Base-by-base conservation (phyloP, 306 rosid genomes). In the Adenanthera pavonina region DNA sequence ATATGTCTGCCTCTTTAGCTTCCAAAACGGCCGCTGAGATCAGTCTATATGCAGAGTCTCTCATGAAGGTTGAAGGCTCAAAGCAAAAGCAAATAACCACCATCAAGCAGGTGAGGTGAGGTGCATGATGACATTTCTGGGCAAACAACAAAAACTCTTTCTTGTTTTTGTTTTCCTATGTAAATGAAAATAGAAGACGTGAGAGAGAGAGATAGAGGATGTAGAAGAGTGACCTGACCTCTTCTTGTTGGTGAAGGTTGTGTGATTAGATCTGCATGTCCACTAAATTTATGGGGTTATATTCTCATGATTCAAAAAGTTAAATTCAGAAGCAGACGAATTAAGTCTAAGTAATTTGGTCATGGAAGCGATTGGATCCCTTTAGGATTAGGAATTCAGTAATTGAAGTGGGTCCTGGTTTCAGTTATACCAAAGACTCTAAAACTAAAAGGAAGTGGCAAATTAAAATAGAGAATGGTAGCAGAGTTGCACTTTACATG, bases 401-500 rank as follows among this genome's bases (percentile, higher is more conserved):
- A 34, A 10, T 30, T 34, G 36, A 59, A 48, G 64, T 56, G 69
- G 83, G 48, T 34, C 86, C 62, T 34, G 30, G 16, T 74, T 78
- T 74, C 75, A 43, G 76, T 52, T 35, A 78, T 3, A 49, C 36
- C 12, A 52, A 76, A 61, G 60, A 40, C 66, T 62, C 11, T 25
- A 0, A 51, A 51, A 57, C 56, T 51, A 34, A 61, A 3, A 34
- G 46, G 35, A 35, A 53, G 62, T 19, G 51, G 17, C 15, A 54
- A 17, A 14, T 16, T 6, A 66, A 16, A 25, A 10, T 15, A 54
- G 66, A 59, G 69, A 56, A 9, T 7, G 7, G 54, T n/a, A 72
- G 44, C 11, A 33, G 30, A 33, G 8, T 34, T 74, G 25, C 53
- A 17, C 83, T 83, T 83, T 83, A 47, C 86, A 83, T 47, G 77